phyloP scores from a whole-genome alignment of 768 basidiomycete genomes.

The Tricholoma hemisulphureum region DNA sequence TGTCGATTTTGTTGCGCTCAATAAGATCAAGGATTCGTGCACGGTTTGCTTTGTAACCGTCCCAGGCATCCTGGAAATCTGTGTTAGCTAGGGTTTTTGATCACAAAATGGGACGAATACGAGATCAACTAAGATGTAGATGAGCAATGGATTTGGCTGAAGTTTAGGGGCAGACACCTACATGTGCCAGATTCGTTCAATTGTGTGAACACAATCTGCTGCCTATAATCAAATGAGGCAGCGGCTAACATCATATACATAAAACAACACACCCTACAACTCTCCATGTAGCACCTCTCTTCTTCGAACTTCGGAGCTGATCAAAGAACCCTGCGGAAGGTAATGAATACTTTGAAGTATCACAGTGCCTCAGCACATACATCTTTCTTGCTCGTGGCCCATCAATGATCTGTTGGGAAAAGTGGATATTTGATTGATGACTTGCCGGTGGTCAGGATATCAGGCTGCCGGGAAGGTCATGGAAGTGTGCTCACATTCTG shows the following conservation, averaged over 20 bases:
- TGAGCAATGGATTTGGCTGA: too few species aligned
- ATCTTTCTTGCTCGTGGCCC: constrained; percentile 54
- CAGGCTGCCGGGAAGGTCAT: too few species aligned
- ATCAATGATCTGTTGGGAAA: constrained; percentile 50
- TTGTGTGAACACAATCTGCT: constrained; percentile 58
- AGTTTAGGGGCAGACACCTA: constrained; percentile 25
- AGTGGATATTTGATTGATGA: constrained; percentile 43
- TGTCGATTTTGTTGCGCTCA: constrained; percentile 49
- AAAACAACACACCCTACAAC: constrained; percentile 41
- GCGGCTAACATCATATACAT: not conserved
- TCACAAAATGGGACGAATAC: constrained; percentile 14
- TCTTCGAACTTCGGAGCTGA: constrained; percentile 44
- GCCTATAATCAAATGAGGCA: constrained; percentile 27
- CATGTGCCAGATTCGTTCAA: constrained; percentile 38
- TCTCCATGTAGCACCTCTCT: constrained; percentile 52
- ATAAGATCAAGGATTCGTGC: constrained; percentile 50
- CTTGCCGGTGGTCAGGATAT: constrained; percentile 18
- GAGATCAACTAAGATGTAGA: not conserved
- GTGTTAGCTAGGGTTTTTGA: not conserved
- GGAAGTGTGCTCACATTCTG: constrained; percentile 22
- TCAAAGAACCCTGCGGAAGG: constrained; percentile 43
- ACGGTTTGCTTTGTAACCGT: constrained; percentile 58
- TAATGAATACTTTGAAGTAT: not conserved
- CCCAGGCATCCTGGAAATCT: constrained; percentile 49
- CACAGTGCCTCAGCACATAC: constrained; percentile 28